Evolutionary conservation across 371 early-diverging fungal species (phyloP), one percentile per base, ranked within the genome.

Genomic region (Mucor mucedo): DNA sequence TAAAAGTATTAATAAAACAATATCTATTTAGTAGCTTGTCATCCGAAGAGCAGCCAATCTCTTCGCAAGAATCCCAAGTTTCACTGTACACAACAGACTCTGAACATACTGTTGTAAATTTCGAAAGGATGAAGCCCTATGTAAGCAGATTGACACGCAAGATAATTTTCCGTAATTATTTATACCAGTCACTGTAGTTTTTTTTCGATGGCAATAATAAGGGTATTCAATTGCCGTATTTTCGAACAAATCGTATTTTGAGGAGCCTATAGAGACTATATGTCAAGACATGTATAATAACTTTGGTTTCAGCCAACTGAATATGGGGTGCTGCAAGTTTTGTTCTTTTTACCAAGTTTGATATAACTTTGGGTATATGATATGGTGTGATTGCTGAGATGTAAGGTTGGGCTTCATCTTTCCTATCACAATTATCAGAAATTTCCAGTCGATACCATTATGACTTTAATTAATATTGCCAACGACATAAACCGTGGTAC

Each of bases 271-370:
- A 62, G 48, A 62, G 49, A 59, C 49, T 2, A 59, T 59, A 39
- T 52, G 60, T 40, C 49, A 47, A 47, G 8, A 47, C 8, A 47
- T 47, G 47, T 42, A 59, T 32, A 52, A 50, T 52, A 50, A 2
- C 53, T 53, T 53, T 53, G 52, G 50, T 50, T 60, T 60, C 60
- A 60, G 32, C 50, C 60, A 62, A 45, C 16, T 55, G 45, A 21
- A 55, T 33, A n/a, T n/a, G n/a, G n/a, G n/a, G n/a, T n/a, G n/a
- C n/a, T n/a, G n/a, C n/a, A n/a, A n/a, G n/a, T n/a, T n/a, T n/a
- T n/a, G n/a, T n/a, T n/a, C n/a, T n/a, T n/a, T n/a, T n/a, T n/a
- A n/a, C n/a, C n/a, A n/a, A n/a, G n/a, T n/a, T n/a, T n/a, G n/a
- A n/a, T n/a, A n/a, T n/a, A n/a, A n/a, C n/a, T n/a, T n/a, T n/a